A percentile compares a stretch with the other conserved stretches of the same genome.
Conservation (phyloP, 805 yeast species). For the Suhomyces canberraensis region DNA sequence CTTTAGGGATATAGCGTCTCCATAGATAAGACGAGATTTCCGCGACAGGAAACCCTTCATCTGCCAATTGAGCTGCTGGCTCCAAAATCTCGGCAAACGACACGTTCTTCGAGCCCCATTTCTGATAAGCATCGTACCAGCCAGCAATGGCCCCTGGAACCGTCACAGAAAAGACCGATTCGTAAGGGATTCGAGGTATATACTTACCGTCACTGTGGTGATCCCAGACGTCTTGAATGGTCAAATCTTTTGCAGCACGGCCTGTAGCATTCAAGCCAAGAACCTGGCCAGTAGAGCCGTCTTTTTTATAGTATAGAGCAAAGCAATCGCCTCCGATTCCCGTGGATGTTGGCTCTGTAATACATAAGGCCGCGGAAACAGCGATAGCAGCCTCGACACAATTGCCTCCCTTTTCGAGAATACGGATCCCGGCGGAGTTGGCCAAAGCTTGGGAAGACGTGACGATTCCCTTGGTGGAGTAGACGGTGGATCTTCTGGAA, state of each 20-base stretch:
- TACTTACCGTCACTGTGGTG: conserved; percentile 37
- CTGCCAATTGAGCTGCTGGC: conserved; percentile 70
- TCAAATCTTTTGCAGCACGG: conserved; percentile 51
- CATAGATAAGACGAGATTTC: conserved; percentile 53
- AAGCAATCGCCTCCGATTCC: conserved; percentile 73
- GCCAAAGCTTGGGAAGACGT: conserved; percentile 77
- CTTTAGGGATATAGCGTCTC: conserved; percentile 19
- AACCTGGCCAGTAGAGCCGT: conserved; percentile 38
- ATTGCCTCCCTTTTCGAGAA: conserved; percentile 71
- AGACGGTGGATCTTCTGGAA: conserved; percentile 72
- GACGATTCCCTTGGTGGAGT: conserved; percentile 69
- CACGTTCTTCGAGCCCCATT: conserved; percentile 73
- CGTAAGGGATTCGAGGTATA: conserved; percentile 47
- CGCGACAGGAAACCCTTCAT: conserved; percentile 62
- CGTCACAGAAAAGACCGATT: conserved; percentile 57
- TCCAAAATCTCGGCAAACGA: conserved; percentile 53
- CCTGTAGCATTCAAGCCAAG: conserved; percentile 77
- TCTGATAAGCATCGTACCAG: conserved; percentile 66
- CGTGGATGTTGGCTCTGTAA: conserved; percentile 57
- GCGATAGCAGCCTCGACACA: conserved; percentile 66
- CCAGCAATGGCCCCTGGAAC: conserved; percentile 83
- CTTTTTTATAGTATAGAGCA: conserved; percentile 50
- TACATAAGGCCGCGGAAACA: conserved; percentile 52
- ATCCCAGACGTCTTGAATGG: conserved; percentile 46
- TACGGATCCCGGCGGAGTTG: conserved; percentile 65